Evolutionary conservation across 805 yeast genomes (phyloP).

Genomic region (Cyberlindnera maritima): DNA sequence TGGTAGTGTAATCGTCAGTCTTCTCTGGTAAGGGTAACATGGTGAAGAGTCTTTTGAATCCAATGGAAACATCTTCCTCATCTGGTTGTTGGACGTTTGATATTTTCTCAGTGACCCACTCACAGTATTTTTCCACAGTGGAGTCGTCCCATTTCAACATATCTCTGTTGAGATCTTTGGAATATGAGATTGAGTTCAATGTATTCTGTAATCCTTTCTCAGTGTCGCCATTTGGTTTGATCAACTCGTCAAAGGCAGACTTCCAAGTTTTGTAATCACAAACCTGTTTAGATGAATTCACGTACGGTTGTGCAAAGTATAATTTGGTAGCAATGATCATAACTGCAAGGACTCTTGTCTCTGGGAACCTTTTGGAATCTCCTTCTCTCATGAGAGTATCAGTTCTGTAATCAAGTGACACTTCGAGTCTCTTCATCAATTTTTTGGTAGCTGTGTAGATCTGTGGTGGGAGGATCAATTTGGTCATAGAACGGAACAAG

Average conservation of each 20-base stretch:
- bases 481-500: slow-evolving; percentile 39
- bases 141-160: slow-evolving; percentile 47
- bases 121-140: slow-evolving; percentile 44
- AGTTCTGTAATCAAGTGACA: slow-evolving; percentile 10
- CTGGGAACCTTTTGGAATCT: slow-evolving; percentile 24
- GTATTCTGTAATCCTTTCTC: slow-evolving; percentile 8
- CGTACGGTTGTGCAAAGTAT: slow-evolving; percentile 20
- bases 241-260: slow-evolving; percentile 3
- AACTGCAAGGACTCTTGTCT: slow-evolving; percentile 14
- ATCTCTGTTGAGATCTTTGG: slow-evolving; percentile 32
- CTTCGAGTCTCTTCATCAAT: slow-evolving; percentile 21
- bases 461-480: slow-evolving; percentile 49
- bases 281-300: slow-evolving; percentile 1
- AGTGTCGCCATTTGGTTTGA: slow-evolving; percentile 7
- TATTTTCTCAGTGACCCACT: slow-evolving; percentile 44
- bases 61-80: slow-evolving; percentile 18
- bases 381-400: not conserved
- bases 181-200: slow-evolving; percentile 11
- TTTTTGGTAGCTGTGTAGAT: slow-evolving; percentile 37
- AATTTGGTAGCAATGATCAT: slow-evolving; percentile 22
- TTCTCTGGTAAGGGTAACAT: slow-evolving; percentile 22
- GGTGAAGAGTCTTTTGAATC: slow-evolving; percentile 23
- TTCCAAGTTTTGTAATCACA: slow-evolving; percentile 19
- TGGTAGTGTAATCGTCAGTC: not conserved
- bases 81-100: slow-evolving; percentile 26